These are phyloP conservation scores for Arthroderma uncinatum DNA, from an alignment of 2,329 filamentous ascomycete species.

Conservation along the genomic window DNA sequence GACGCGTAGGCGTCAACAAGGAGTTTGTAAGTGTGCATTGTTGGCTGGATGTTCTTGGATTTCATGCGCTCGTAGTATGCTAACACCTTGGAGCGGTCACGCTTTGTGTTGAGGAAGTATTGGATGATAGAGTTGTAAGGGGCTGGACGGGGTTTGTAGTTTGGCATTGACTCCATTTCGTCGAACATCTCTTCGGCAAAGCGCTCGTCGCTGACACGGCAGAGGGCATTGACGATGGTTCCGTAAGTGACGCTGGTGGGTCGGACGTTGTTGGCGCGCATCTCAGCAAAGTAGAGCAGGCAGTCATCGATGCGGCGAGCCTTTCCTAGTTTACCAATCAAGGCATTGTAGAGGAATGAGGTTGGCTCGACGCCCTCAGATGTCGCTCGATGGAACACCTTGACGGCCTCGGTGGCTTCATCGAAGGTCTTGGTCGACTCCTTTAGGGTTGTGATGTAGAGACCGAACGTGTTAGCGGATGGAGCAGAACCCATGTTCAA, in stretches of 20 bases:
- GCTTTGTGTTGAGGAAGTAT: conserved; percentile 96
- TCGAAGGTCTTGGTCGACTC: conserved; percentile 96
- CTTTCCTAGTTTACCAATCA: conserved; percentile 97
- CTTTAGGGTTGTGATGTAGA: conserved; percentile 99
- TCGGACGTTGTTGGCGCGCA: conserved; percentile 84
- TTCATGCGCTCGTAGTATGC: conserved; percentile 94
- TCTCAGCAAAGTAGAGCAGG: conserved; percentile 94
- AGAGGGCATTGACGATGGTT: conserved; percentile 94
- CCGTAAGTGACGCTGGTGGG: conserved; percentile 97
- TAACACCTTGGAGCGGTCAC: conserved; percentile 85
- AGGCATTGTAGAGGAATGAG: conserved; percentile 93
- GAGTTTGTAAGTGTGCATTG: conserved; percentile 94
- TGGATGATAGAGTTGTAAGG: conserved; percentile 99
- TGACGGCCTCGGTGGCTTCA: conserved; percentile 90
- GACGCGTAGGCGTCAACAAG: conserved; percentile 92
- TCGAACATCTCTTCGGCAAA: conserved; percentile 97
- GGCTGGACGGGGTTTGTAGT: conserved; percentile 94
- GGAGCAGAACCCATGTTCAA: conserved; percentile 82
- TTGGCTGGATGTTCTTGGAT: conserved; percentile 73
- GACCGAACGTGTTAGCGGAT: conserved; percentile 91
- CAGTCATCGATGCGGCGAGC: conserved; percentile 96
- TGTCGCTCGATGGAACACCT: conserved; percentile 92
- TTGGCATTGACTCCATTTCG: conserved; percentile 97
- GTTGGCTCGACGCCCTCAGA: conserved; percentile 89
- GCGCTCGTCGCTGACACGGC: conserved; percentile 92